A percentile compares a stretch with the other conserved stretches of the same genome.
phyloP scores from a whole-genome alignment of 2,329 filamentous ascomycete species.

The Diaporthe batatas region DNA sequence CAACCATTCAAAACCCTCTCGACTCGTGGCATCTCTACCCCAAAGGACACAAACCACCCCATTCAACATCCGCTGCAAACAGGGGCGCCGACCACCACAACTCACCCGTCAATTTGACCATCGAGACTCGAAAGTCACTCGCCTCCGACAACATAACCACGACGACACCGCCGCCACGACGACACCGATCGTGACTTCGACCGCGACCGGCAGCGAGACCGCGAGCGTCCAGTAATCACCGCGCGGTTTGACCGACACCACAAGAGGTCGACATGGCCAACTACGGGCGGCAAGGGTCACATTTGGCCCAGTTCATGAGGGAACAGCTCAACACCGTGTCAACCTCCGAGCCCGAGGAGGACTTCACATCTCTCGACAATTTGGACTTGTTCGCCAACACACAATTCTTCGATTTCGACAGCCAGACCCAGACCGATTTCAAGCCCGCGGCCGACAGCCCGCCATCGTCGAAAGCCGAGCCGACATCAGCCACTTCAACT shows the following conservation, averaged over 20 bases:
- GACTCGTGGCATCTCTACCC: constrained; percentile 14
- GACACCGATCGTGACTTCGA: neutral
- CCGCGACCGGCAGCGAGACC: neutral
- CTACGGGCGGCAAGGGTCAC: constrained; percentile 83
- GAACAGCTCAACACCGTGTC: constrained; percentile 81
- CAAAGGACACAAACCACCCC: neutral
- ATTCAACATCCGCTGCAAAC: constrained; percentile 9
- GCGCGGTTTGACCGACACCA: constrained; percentile 35
- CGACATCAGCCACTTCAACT: constrained; percentile 55
- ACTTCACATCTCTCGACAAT: constrained; percentile 74
- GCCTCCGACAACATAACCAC: neutral
- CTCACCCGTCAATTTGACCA: neutral
- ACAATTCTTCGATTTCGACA: constrained; percentile 84
- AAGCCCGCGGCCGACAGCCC: constrained; percentile 58
- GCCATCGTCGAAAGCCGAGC: constrained; percentile 50
- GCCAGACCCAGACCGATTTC: constrained; percentile 70
- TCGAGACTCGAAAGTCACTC: neutral
- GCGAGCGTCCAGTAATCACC: neutral
- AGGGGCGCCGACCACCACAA: neutral
- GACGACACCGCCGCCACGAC: neutral
- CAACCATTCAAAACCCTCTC: constrained; percentile 26
- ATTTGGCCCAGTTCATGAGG: constrained; percentile 90
- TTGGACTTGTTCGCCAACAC: constrained; percentile 86
- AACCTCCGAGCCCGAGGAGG: constrained; percentile 70
- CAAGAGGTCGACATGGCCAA: constrained; percentile 69